Conservation (phyloP, 148 eudicot species). For the Hydrangea macrophylla region DNA sequence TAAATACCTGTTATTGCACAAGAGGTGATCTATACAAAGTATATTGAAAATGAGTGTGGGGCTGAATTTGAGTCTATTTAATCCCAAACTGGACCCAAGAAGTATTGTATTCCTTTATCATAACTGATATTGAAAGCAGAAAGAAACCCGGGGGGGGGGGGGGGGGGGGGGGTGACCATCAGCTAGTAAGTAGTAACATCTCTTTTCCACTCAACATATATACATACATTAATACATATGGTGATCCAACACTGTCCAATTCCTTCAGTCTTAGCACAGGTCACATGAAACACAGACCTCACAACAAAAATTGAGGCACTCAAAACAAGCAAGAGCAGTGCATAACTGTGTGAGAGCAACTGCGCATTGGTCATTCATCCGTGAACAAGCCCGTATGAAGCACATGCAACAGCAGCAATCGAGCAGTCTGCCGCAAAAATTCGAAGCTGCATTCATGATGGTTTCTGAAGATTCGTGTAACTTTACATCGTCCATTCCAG, state of each 20-base stretch:
- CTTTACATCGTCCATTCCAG: constrained; percentile 38
- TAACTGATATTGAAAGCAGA: too few species aligned
- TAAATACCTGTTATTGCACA: too few species aligned
- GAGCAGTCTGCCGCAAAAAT: constrained; percentile 41
- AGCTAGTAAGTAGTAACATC: too few species aligned
- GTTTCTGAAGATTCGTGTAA: constrained; percentile 46
- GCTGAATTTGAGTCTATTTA: too few species aligned
- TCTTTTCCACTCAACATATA: background rate
- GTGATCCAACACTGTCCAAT: background rate
- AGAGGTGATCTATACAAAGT: too few species aligned
- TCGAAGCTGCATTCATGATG: constrained; percentile 54
- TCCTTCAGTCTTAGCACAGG: background rate
- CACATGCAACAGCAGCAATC: constrained; percentile 86
- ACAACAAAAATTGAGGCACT: constrained; percentile 64
- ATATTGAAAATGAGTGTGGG: too few species aligned
- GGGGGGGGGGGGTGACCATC: too few species aligned
- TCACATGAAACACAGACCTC: constrained; percentile 41
- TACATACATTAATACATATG: background rate
- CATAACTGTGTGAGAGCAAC: constrained; percentile 57
- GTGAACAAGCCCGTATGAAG: constrained; percentile 44
- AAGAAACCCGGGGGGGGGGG: too few species aligned
- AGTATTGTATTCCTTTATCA: too few species aligned
- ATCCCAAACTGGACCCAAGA: too few species aligned
- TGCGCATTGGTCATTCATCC: constrained; percentile 55
- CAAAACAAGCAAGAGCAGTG: constrained; percentile 55